Conservation (phyloP, 495 filamentous ascomycete genomes). For the Chaetomium fimeti region DNA sequence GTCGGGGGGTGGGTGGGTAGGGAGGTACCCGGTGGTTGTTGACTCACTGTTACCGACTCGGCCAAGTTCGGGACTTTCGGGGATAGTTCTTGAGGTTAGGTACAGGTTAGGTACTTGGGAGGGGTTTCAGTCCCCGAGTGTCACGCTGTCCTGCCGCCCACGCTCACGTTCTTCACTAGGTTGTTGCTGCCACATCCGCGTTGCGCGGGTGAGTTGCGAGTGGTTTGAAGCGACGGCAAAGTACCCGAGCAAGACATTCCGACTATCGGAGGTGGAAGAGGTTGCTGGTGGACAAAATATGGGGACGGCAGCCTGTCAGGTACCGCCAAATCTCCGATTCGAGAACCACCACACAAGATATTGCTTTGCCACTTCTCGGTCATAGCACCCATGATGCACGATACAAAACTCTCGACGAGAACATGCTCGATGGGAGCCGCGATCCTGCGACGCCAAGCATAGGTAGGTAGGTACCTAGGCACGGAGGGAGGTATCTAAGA, state of each 20-base stretch:
- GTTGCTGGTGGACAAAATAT: constrained; percentile 10
- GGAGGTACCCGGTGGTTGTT: not conserved
- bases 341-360: not conserved
- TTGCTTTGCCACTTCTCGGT: not conserved
- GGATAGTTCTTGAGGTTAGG: not conserved
- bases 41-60: constrained; percentile 4
- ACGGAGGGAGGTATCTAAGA: too few species aligned
- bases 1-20: not conserved
- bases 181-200: not conserved
- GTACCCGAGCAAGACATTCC: constrained; percentile 4
- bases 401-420: too few species aligned
- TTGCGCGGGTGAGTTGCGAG: not conserved
- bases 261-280: constrained; percentile 23
- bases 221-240: not conserved
- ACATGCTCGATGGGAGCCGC: too few species aligned
- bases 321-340: not conserved
- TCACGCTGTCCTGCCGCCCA: constrained; percentile 5
- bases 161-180: constrained; percentile 13
- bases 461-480: too few species aligned
- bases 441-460: too few species aligned
- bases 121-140: not conserved
- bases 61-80: not conserved
- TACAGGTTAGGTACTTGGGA: not conserved
- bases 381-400: too few species aligned
- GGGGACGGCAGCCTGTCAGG: not conserved